Base-by-base conservation (phyloP, 225 moss, liverwort and hornwort genomes). In the Physcomitrellopsis africana region DNA sequence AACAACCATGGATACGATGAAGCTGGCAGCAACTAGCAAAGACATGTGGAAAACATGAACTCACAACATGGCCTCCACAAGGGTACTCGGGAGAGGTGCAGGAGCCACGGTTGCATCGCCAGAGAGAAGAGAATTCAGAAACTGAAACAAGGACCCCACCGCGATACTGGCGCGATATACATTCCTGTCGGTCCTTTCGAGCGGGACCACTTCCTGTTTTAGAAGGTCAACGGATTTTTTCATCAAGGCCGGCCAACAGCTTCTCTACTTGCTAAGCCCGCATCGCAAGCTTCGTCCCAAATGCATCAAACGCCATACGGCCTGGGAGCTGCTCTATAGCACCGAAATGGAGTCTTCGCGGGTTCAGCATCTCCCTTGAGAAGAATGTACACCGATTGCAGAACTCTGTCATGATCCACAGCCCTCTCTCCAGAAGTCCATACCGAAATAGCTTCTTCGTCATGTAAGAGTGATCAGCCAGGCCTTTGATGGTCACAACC, bases 251-350 rank as follows among this genome's bases (percentile, higher is more conserved):
- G 24, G 63, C 72, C 24, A 95, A 68, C 32, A 78, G 54, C 77
- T 84, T 55, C 83, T 95, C 93, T 6, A 89, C 88, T 17, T 68
- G 81, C 48, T 44, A 0, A 24, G 93, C 91, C 27, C 82, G 78
- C 14, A 89, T 56, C 9, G 93, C 88, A 76, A 91, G 93, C 61
- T 81, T 74, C 5, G 85, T 86, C 52, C 93, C 93, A 19, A 91
- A 86, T 18, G 89, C 88, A 15, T 93, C 95, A 51, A 95, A 93
- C 3, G 90, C 89, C 73, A 95, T 63, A 86, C 1, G 86, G 81
- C 29, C 93, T 85, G 10, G 83, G 82, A 13, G 93, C 89, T 19
- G 75, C 82, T 60, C 93, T 79, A 63, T 85, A 91, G 0, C 91
- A 90, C 74, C 75, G 86, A 66, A 95, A 95, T 1, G 75, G 53